Evolutionary conservation across 768 basidiomycete genomes (phyloP).

Genomic region (Phaeolepiota aurea): DNA sequence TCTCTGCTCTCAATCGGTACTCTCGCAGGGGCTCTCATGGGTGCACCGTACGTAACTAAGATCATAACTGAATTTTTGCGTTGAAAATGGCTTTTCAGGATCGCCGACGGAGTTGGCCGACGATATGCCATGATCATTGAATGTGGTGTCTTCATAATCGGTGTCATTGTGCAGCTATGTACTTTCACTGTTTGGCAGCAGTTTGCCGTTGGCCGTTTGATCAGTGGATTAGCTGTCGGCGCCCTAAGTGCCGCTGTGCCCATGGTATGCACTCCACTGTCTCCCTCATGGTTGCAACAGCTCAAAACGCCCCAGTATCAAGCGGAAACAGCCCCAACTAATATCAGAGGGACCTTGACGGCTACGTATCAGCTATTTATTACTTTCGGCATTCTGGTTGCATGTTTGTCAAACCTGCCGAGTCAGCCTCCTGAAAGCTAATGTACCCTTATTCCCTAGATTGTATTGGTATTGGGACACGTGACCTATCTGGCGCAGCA

Average conservation of each 20-base stretch:
- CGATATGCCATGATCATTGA: slow-evolving; percentile 59
- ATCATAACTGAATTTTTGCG: no score
- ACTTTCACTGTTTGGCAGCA: slow-evolving; percentile 52
- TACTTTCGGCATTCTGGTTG: slow-evolving; percentile 62
- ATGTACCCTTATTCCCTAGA: slow-evolving; percentile 27
- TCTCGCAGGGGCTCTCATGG: slow-evolving; percentile 49
- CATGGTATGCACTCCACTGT: slow-evolving; percentile 28
- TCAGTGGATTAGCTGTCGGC: slow-evolving; percentile 64
- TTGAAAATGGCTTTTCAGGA: no score
- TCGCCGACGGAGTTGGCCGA: slow-evolving; percentile 59
- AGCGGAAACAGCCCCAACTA: slow-evolving; percentile 64
- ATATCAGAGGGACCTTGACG: slow-evolving; percentile 63
- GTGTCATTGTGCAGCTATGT: slow-evolving; percentile 52
- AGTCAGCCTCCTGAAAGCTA: background rate
- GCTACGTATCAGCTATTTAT: slow-evolving; percentile 59
- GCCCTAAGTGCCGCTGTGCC: slow-evolving; percentile 62
- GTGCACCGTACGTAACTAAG: slow-evolving; percentile 47
- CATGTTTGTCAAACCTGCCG: slow-evolving; percentile 31
- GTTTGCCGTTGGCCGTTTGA: slow-evolving; percentile 55
- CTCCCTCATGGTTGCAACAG: slow-evolving; percentile 2
- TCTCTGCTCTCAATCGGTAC: slow-evolving; percentile 67
- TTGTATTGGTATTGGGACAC: slow-evolving; percentile 63
- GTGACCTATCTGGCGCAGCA: slow-evolving; percentile 31
- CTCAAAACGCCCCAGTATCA: slow-evolving; percentile 36
- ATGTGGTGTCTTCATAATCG: slow-evolving; percentile 48